Percentiles rank a stretch among this genome's conserved stretches.
Evolutionary conservation across 352 stramenopile genomes (phyloP).

Genomic region (Aphanomyces invadans): DNA sequence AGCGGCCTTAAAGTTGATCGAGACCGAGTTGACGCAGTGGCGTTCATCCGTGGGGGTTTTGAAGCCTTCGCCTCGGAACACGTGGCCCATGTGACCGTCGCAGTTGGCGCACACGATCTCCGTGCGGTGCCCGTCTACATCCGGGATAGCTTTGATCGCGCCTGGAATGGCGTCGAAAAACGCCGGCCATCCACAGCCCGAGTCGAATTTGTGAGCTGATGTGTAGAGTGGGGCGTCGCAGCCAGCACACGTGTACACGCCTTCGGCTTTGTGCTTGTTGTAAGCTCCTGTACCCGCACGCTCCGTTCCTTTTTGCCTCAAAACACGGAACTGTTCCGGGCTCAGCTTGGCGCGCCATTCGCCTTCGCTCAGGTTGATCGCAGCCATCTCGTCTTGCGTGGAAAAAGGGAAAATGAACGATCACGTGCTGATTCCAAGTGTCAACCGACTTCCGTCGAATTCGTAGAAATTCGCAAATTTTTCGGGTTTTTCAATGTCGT

Average conservation of each 20-base stretch:
- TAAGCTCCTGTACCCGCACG: slow-evolving; percentile 81
- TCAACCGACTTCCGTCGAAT: background rate
- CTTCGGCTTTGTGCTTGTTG: slow-evolving; percentile 80
- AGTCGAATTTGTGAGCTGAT: slow-evolving; percentile 86
- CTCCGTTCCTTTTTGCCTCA: slow-evolving; percentile 88
- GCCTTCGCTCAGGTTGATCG: slow-evolving; percentile 44
- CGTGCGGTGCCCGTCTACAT: slow-evolving; percentile 61
- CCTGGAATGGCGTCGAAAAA: slow-evolving; percentile 87
- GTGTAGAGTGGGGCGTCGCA: slow-evolving; percentile 85
- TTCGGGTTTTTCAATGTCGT: no score
- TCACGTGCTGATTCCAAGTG: background rate
- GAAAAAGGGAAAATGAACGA: background rate
- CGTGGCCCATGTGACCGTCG: slow-evolving; percentile 86
- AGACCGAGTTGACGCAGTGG: slow-evolving; percentile 88
- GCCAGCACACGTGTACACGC: slow-evolving; percentile 81
- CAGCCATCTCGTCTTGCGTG: background rate
- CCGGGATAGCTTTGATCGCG: slow-evolving; percentile 69
- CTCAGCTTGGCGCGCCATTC: slow-evolving; percentile 81
- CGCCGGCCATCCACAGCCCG: slow-evolving; percentile 83
- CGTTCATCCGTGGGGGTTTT: slow-evolving; percentile 81
- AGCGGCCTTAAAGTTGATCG: slow-evolving; percentile 51
- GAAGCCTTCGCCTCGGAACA: slow-evolving; percentile 86
- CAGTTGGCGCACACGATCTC: slow-evolving; percentile 87
- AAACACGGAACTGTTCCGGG: slow-evolving; percentile 74
- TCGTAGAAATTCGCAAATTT: background rate